Conservation (phyloP, 2,329 filamentous ascomycete genomes). For the Xylaria arbuscula region DNA sequence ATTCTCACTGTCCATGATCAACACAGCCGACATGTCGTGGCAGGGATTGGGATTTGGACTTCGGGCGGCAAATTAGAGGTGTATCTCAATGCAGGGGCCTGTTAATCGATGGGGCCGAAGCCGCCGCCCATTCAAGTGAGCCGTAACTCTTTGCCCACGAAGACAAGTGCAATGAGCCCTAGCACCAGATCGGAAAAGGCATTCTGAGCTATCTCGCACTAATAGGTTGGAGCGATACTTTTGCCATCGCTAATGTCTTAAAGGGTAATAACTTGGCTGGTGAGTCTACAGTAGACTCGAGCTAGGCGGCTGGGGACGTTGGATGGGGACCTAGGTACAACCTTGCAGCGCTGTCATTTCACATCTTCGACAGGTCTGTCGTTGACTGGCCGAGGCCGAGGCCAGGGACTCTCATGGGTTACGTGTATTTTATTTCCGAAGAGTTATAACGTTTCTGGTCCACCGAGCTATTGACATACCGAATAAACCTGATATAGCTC, state of each 20-base stretch:
- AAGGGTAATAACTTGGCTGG: neutral
- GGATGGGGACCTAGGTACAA: neutral
- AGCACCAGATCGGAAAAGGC: slow-evolving; percentile 23
- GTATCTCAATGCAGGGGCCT: slow-evolving; percentile 30
- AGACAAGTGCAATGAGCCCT: slow-evolving; percentile 8
- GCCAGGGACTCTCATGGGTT: neutral
- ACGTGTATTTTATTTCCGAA: neutral
- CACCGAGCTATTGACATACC: neutral
- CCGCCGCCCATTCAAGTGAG: slow-evolving; percentile 26
- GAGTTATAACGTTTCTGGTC: neutral
- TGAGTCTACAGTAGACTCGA: slow-evolving; percentile 10
- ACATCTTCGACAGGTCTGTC: slow-evolving; percentile 38
- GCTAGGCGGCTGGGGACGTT: slow-evolving; percentile 4
- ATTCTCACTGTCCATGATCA: slow-evolving; percentile 19
- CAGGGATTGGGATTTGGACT: slow-evolving; percentile 19
- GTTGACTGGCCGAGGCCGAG: slow-evolving; percentile 25
- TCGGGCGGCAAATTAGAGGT: slow-evolving; percentile 33
- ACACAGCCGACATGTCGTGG: slow-evolving; percentile 20
- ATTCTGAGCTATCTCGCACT: slow-evolving; percentile 13
- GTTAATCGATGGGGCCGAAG: slow-evolving; percentile 32
- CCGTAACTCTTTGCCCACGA: slow-evolving; percentile 1
- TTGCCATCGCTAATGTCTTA: slow-evolving; percentile 40
- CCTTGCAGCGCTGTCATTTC: slow-evolving; percentile 35
- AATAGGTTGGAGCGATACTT: slow-evolving; percentile 34
- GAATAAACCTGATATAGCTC: neutral